Percentiles rank a stretch among this genome's conserved stretches.
phyloP scores from a whole-genome alignment of 352 stramenopile genomes.

The Pseudoperonospora humuli region DNA sequence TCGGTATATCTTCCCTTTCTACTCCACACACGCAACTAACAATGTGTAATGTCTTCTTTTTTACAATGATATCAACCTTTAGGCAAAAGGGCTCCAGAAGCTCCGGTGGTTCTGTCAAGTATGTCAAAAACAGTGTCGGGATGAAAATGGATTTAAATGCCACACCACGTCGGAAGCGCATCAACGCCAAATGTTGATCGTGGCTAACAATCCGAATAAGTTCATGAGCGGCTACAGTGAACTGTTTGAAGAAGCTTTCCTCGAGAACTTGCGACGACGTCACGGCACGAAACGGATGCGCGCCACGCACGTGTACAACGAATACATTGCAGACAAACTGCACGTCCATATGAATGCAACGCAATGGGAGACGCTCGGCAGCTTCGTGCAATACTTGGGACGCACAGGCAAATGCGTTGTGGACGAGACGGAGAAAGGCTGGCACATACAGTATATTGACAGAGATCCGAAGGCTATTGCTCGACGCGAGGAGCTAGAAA shows the following conservation, averaged over 20 bases:
- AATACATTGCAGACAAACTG: conserved; percentile 98
- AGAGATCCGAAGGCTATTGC: conserved; percentile 88
- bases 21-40: not conserved
- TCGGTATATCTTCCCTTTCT: not conserved
- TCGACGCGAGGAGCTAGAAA: conserved; percentile 79
- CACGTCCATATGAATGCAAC: conserved; percentile 99
- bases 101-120: conserved; percentile 99
- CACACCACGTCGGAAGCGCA: conserved; percentile 96
- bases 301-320: conserved; percentile 97
- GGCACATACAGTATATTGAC: conserved; percentile 96
- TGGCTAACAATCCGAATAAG: conserved; percentile 91
- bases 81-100: conserved; percentile 96
- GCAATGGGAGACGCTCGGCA: conserved; percentile 93
- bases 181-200: conserved; percentile 98
- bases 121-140: conserved; percentile 98
- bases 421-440: conserved; percentile 98
- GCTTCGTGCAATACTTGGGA: conserved; percentile 98
- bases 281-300: conserved; percentile 96
- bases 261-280: conserved; percentile 91
- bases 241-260: conserved; percentile 92
- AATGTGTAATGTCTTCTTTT: not conserved
- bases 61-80: too few relatives aligned
- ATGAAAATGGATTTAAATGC: conserved; percentile 99
- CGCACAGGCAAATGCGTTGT: conserved; percentile 95
- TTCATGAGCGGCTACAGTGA: conserved; percentile 91